Evolutionary conservation across 495 filamentous ascomycete species (phyloP).

Genomic region (Neurospora intermedia): DNA sequence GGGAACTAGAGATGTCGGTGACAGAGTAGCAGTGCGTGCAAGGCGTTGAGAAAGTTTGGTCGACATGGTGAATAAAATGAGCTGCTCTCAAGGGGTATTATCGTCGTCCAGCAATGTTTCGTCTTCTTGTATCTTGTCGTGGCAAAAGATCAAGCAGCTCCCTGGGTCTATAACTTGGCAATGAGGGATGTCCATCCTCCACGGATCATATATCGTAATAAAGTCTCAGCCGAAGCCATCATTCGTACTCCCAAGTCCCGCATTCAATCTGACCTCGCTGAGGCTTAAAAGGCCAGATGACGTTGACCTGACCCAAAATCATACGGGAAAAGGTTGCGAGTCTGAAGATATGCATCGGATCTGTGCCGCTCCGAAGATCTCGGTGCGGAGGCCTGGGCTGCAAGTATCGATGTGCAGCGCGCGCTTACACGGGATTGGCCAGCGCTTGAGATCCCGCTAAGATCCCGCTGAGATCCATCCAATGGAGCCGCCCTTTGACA

Average conservation of each 20-base stretch:
- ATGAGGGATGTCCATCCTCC: neutral
- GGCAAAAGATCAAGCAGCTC: no score
- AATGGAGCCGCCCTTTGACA: neutral
- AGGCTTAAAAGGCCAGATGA: neutral
- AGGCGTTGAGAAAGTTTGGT: neutral
- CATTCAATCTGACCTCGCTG: neutral
- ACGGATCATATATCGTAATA: neutral
- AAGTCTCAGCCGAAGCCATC: neutral
- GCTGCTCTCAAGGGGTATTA: neutral
- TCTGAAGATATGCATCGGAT: neutral
- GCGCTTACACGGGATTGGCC: neutral
- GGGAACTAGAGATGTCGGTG: neutral
- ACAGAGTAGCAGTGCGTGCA: neutral
- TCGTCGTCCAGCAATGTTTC: neutral
- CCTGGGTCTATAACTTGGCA: neutral
- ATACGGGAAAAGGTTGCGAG: neutral
- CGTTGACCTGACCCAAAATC: neutral
- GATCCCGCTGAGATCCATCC: neutral
- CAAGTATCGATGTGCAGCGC: neutral
- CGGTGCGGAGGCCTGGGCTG: neutral
- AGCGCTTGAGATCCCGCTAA: neutral
- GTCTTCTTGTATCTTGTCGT: neutral
- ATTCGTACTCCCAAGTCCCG: neutral
- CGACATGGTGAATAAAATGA: neutral
- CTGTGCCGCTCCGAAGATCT: neutral